Percentiles rank a stretch among this genome's conserved stretches.
Evolutionary conservation across 1,284 basidiomycete species (phyloP).

Genomic region (Tilletiopsis washingtonensis): DNA sequence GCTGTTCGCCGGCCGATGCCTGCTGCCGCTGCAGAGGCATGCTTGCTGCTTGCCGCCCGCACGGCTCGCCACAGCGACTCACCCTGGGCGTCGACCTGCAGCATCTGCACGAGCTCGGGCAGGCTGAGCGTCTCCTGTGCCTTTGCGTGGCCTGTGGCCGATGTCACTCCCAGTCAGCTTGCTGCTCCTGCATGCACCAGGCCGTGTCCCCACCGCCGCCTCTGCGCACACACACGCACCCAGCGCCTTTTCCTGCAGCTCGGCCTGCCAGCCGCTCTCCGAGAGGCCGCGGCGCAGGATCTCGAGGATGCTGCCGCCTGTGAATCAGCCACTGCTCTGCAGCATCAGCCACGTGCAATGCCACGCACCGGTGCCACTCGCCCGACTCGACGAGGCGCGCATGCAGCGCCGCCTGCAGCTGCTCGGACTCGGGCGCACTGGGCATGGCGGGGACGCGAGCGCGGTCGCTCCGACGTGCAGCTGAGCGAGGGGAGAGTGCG

Average conservation of each 20-base stretch:
- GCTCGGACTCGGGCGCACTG: too few relatives aligned
- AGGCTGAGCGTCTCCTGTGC: not conserved
- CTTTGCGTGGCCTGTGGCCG: not conserved
- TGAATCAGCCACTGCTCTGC: too few relatives aligned
- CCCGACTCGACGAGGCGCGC: slow-evolving; percentile 1
- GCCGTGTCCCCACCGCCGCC: not conserved
- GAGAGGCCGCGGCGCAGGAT: not conserved
- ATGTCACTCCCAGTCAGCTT: not conserved
- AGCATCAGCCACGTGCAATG: too few relatives aligned
- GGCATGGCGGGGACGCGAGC: too few relatives aligned
- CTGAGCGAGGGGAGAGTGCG: too few relatives aligned
- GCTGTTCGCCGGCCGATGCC: too few relatives aligned
- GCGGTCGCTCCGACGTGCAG: too few relatives aligned
- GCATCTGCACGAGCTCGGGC: not conserved
- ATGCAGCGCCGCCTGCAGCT: slow-evolving; percentile 1
- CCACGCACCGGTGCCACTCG: slow-evolving; percentile 5
- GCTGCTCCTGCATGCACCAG: not conserved
- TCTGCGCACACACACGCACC: not conserved
- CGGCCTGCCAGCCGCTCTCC: slow-evolving; percentile 2
- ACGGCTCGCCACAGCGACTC: too few relatives aligned
- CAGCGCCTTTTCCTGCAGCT: not conserved
- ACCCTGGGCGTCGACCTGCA: slow-evolving; percentile 1
- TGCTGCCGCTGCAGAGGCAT: too few relatives aligned
- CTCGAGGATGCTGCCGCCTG: not conserved
- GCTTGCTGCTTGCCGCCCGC: too few relatives aligned